phyloP scores from a whole-genome alignment of 2,329 filamentous ascomycete genomes.

The Arthrobotrys pseudoclavata region DNA sequence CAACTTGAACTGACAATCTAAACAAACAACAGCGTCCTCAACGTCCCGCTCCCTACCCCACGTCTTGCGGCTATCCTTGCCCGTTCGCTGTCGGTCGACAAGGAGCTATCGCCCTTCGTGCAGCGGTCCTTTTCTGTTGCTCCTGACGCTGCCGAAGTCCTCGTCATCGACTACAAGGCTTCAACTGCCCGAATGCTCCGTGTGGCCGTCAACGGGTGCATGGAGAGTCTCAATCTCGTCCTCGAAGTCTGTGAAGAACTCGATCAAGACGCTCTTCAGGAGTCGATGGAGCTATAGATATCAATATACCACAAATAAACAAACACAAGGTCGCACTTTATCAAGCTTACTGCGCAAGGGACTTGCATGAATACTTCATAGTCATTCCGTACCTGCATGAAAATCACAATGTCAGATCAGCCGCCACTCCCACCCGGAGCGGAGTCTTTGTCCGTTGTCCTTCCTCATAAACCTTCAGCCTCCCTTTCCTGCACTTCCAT shows the following conservation, averaged over 20 bases:
- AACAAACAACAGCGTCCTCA: conserved; percentile 72
- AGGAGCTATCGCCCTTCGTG: conserved; percentile 88
- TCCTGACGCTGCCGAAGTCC: conserved; percentile 34
- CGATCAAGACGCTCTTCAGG: conserved; percentile 38
- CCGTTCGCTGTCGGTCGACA: conserved; percentile 78
- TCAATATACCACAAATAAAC: not conserved
- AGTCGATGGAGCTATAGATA: conserved; percentile 30
- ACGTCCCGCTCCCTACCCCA: conserved; percentile 84
- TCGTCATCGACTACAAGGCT: conserved; percentile 81
- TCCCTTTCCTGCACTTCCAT: conserved; percentile 43
- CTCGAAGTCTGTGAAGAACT: conserved; percentile 87
- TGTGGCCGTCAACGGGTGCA: conserved; percentile 94
- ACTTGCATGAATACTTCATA: not conserved
- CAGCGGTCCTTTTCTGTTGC: conserved; percentile 73
- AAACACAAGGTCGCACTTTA: not conserved
- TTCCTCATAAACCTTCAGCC: conserved; percentile 53
- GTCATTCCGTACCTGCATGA: conserved; percentile 17
- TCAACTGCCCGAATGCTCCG: conserved; percentile 96
- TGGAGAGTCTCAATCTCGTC: conserved; percentile 87
- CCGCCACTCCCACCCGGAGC: conserved; percentile 33
- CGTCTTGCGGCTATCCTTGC: conserved; percentile 82
- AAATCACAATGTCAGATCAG: conserved; percentile 30
- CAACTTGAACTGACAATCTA: not conserved
- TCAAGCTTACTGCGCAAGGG: not conserved
- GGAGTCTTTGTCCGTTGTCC: conserved; percentile 13